A percentile compares a stretch with the other conserved stretches of the same genome.
Evolutionary conservation across 108 stramenopile genomes (phyloP).

Genomic region (Pelagomonas calceolata): DNA sequence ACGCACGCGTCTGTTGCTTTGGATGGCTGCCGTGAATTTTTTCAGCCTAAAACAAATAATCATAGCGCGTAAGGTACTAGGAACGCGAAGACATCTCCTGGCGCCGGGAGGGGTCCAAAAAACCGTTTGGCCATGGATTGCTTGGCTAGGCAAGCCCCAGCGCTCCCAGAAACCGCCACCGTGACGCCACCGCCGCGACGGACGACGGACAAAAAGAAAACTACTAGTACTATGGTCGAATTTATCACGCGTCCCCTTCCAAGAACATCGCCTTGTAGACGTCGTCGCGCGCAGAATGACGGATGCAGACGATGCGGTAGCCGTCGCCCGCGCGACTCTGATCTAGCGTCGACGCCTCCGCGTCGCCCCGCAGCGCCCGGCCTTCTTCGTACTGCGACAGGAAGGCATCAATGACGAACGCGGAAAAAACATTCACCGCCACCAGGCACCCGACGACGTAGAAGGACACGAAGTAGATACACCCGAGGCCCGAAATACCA

Average conservation of each 20-base stretch:
- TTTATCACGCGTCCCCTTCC: not conserved
- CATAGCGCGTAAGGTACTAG: too few species aligned
- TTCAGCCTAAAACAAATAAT: too few species aligned
- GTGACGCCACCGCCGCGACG: too few species aligned
- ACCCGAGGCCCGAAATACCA: not conserved
- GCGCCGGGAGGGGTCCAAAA: too few species aligned
- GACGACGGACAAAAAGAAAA: too few species aligned
- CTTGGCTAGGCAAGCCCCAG: too few species aligned
- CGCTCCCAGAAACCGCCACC: too few species aligned
- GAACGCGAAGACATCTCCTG: too few species aligned
- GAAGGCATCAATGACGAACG: constrained; percentile 6
- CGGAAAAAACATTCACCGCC: constrained; percentile 4
- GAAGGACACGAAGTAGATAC: constrained; percentile 1
- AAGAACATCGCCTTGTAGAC: not conserved
- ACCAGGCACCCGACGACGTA: not conserved
- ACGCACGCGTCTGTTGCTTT: too few species aligned
- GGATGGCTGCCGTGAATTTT: too few species aligned
- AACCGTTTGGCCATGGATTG: too few species aligned
- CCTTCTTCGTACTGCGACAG: not conserved
- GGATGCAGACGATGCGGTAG: not conserved
- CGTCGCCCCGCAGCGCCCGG: not conserved
- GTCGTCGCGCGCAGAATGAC: not conserved
- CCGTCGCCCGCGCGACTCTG: not conserved
- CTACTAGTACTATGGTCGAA: too few species aligned
- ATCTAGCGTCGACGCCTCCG: not conserved